These are phyloP conservation scores for Kwoniella sp. DNA, from an alignment of 768 basidiomycete genomes.

Conservation along the genomic window DNA sequence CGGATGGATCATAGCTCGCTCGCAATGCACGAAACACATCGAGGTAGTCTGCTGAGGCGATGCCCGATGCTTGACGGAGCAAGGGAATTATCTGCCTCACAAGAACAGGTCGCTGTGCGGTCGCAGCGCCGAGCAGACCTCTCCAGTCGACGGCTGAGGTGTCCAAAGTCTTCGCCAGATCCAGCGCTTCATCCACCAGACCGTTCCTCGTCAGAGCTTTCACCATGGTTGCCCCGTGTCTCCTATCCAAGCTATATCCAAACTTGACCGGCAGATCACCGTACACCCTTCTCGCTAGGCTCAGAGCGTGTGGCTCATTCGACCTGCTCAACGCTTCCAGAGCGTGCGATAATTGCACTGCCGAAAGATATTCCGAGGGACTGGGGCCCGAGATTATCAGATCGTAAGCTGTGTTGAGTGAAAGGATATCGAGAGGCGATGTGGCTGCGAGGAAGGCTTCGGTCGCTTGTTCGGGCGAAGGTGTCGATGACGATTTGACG, in stretches of 20 bases:
- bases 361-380: neutral
- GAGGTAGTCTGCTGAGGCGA: neutral
- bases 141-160: constrained; percentile 7
- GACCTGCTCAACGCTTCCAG: neutral
- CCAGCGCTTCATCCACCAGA: constrained; percentile 12
- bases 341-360: neutral
- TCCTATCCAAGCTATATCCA: neutral
- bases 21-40: constrained; percentile 8
- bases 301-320: neutral
- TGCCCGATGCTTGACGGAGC: neutral
- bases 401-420: constrained; percentile 8
- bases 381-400: neutral
- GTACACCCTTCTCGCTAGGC: constrained; percentile 12
- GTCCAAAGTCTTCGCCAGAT: constrained; percentile 3
- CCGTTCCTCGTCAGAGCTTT: constrained; percentile 5
- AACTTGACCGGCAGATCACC: constrained; percentile 9
- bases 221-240: neutral
- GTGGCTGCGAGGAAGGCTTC: constrained; percentile 1
- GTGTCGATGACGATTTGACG: neutral
- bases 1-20: neutral
- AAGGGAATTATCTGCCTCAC: constrained; percentile 4
- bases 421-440: neutral
- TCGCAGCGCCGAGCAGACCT: constrained; percentile 7
- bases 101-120: neutral
- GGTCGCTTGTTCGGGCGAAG: constrained; percentile 4